A percentile compares a stretch with the other conserved stretches of the same genome.
Conservation (phyloP, 495 filamentous ascomycete genomes). For the Neurospora discreta region DNA sequence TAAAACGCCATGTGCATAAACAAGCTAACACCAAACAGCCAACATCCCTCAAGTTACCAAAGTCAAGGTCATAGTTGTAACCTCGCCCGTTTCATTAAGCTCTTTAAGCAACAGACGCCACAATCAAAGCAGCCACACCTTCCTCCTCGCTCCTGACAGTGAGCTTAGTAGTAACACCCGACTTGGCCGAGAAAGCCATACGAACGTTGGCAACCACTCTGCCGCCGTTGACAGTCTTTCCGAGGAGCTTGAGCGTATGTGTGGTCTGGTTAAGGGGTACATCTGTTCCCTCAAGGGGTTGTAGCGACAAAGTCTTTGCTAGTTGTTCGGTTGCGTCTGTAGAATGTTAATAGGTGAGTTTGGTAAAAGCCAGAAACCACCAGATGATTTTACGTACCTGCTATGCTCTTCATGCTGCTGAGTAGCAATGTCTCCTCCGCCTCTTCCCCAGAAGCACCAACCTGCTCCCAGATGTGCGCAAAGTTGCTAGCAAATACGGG, state of each 20-base stretch:
- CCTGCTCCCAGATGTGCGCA: conserved; percentile 93
- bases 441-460: conserved; percentile 77
- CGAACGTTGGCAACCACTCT: conserved; percentile 76
- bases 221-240: conserved; percentile 88
- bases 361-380: background rate
- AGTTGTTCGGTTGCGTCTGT: conserved; percentile 91
- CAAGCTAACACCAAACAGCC: background rate
- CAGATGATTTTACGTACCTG: conserved; percentile 48
- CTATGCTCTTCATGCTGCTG: conserved; percentile 80
- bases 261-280: conserved; percentile 77
- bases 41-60: background rate
- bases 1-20: background rate
- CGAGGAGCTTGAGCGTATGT: conserved; percentile 90
- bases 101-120: conserved; percentile 72
- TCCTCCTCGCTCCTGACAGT: conserved; percentile 85
- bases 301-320: conserved; percentile 72
- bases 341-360: conserved; percentile 25
- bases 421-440: conserved; percentile 87
- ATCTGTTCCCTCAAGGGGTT: conserved; percentile 89
- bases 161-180: conserved; percentile 89
- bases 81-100: background rate
- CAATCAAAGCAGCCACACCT: conserved; percentile 71
- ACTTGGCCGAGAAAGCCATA: conserved; percentile 90
- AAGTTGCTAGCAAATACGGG: conserved; percentile 92
- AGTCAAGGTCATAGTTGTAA: background rate